These are phyloP conservation scores for Aspergillus versicolor DNA, from an alignment of 2,329 filamentous ascomycete genomes.

Conservation along the genomic window DNA sequence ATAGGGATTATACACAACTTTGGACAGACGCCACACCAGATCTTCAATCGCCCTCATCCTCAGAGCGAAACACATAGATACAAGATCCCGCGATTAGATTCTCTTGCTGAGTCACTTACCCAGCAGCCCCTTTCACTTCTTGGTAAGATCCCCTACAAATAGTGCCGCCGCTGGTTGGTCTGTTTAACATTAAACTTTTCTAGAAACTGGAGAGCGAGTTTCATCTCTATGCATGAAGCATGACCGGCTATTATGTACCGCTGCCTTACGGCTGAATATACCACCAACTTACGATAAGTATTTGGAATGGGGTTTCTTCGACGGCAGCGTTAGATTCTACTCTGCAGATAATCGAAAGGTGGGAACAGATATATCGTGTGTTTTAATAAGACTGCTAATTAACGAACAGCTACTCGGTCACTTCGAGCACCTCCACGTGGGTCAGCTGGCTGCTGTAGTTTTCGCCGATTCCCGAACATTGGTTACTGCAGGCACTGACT, in stretches of 20 bases:
- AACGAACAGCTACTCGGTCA: slow-evolving; percentile 65
- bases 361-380: slow-evolving; percentile 15
- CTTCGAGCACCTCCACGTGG: slow-evolving; percentile 91
- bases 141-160: slow-evolving; percentile 42
- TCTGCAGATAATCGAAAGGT: slow-evolving; percentile 76
- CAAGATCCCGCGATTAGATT: slow-evolving; percentile 71
- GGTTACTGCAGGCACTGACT: slow-evolving; percentile 89
- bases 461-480: slow-evolving; percentile 90
- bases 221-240: slow-evolving; percentile 74
- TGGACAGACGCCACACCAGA: slow-evolving; percentile 93
- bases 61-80: slow-evolving; percentile 68
- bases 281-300: slow-evolving; percentile 85
- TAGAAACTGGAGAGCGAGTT: slow-evolving; percentile 73
- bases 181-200: slow-evolving; percentile 1
- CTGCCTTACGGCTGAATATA: slow-evolving; percentile 81
- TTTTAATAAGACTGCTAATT: background rate
- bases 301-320: slow-evolving; percentile 93
- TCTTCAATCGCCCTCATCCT: slow-evolving; percentile 80
- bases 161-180: background rate
- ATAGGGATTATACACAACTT: slow-evolving; percentile 99
- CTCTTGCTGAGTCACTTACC: slow-evolving; percentile 70
- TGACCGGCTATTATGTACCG: slow-evolving; percentile 79
- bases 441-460: slow-evolving; percentile 77
- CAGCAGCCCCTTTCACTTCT: slow-evolving; percentile 77
- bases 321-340: slow-evolving; percentile 90